Evolutionary conservation across 1,284 basidiomycete genomes (phyloP).

Genomic region (Farysia itapuensis): DNA sequence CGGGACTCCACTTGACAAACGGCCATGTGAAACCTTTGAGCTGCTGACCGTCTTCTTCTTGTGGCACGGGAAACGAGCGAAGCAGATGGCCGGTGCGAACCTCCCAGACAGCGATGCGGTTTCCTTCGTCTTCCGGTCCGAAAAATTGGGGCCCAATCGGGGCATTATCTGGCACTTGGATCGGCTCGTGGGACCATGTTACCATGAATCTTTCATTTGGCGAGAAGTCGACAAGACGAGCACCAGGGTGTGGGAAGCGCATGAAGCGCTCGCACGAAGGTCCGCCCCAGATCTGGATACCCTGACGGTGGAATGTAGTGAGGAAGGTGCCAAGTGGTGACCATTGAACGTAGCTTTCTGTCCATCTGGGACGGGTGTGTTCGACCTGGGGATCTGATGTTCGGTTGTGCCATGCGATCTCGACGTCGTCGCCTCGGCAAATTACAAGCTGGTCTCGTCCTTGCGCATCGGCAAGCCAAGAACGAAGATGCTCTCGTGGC

Average conservation of each 20-base stretch:
- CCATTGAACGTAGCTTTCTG: constrained; percentile 96
- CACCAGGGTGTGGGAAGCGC: constrained; percentile 92
- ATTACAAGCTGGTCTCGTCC: constrained; percentile 96
- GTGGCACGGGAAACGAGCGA: constrained; percentile 79
- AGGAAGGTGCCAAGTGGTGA: constrained; percentile 93
- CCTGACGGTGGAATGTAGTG: constrained; percentile 90
- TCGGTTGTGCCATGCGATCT: constrained; percentile 91
- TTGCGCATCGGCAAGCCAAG: constrained; percentile 88
- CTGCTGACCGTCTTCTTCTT: constrained; percentile 60
- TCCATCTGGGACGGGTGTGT: constrained; percentile 76
- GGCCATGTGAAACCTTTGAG: constrained; percentile 80
- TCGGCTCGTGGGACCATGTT: constrained; percentile 96
- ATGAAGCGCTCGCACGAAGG: constrained; percentile 80
- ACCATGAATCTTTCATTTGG: constrained; percentile 96
- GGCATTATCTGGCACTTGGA: constrained; percentile 80
- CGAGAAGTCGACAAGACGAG: constrained; percentile 95
- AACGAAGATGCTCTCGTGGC: constrained; percentile 90
- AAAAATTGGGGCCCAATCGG: constrained; percentile 68
- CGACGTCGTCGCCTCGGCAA: constrained; percentile 87
- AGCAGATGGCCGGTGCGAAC: constrained; percentile 88
- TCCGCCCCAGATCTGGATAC: constrained; percentile 94
- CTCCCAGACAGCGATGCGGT: constrained; percentile 97
- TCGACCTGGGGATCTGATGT: constrained; percentile 82
- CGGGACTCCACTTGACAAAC: constrained; percentile 93
- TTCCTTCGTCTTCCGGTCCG: constrained; percentile 91